Evolutionary conservation across 768 basidiomycete species (phyloP).

Genomic region (Trametes sanguinea): DNA sequence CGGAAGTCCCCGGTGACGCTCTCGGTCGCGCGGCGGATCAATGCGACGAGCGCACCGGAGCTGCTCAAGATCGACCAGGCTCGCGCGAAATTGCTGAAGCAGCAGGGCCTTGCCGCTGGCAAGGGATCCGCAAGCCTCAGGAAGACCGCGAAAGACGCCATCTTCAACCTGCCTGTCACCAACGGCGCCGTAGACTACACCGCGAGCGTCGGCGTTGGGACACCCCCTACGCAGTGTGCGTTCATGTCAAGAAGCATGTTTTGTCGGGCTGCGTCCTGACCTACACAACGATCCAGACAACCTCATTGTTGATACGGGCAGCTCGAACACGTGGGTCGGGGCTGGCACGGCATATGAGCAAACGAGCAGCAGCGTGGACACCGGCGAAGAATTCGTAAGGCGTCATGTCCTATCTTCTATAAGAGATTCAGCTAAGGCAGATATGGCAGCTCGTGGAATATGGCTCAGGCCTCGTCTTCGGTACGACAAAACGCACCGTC

Average conservation of each 20-base stretch:
- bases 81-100: constrained; percentile 17
- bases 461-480: constrained; percentile 16
- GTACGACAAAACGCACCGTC: no score
- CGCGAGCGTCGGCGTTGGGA: constrained; percentile 43
- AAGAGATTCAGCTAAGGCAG: not conserved
- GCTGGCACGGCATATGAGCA: constrained; percentile 20
- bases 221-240: constrained; percentile 44
- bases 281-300: not conserved
- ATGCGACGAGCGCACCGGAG: constrained; percentile 21
- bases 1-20: constrained; percentile 24
- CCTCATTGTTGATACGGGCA: constrained; percentile 27
- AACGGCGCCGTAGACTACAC: constrained; percentile 32
- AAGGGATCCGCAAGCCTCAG: not conserved
- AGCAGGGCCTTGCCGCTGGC: not conserved
- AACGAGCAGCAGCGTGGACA: constrained; percentile 23
- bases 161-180: constrained; percentile 15
- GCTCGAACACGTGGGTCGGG: constrained; percentile 32
- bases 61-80: constrained; percentile 26
- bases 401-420: not conserved
- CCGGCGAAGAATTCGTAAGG: constrained; percentile 26
- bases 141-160: not conserved
- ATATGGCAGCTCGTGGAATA: constrained; percentile 12
- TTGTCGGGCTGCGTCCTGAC: not conserved
- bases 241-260: not conserved
- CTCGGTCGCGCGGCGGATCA: constrained; percentile 25